A percentile compares a stretch with the other conserved stretches of the same genome.
These are phyloP conservation scores for Lactarius sanguifluus DNA, from an alignment of 768 basidiomycete genomes.

Conservation along the genomic window DNA sequence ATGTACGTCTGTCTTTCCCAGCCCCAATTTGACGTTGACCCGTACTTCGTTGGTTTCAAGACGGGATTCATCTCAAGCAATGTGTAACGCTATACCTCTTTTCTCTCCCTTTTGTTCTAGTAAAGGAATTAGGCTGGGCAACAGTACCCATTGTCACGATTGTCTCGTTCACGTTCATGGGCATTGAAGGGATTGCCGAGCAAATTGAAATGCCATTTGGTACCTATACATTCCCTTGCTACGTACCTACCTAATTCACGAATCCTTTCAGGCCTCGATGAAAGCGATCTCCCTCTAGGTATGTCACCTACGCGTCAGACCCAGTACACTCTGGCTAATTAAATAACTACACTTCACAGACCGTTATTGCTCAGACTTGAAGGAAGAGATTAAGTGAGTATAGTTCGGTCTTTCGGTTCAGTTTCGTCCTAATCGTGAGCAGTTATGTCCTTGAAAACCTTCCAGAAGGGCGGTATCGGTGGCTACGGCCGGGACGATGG, in stretches of 20 bases:
- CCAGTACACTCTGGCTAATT: neutral
- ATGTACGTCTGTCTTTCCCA: constrained; percentile 44
- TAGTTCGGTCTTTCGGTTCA: constrained; percentile 5
- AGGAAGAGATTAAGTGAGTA: constrained; percentile 78
- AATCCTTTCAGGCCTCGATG: constrained; percentile 39
- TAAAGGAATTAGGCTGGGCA: constrained; percentile 78
- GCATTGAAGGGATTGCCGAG: constrained; percentile 94
- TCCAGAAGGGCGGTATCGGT: constrained; percentile 77
- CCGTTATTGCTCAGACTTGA: constrained; percentile 82
- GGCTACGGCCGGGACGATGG: constrained; percentile 73
- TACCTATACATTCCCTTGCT: constrained; percentile 34
- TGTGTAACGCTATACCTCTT: constrained; percentile 92
- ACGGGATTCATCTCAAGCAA: constrained; percentile 92
- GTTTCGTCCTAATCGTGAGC: constrained; percentile 19
- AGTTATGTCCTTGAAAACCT: constrained; percentile 71
- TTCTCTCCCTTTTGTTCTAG: constrained; percentile 82
- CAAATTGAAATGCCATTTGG: constrained; percentile 97
- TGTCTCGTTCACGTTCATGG: constrained; percentile 89
- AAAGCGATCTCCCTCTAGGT: constrained; percentile 76
- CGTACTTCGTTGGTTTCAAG: constrained; percentile 38
- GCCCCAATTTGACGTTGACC: constrained; percentile 17
- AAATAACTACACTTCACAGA: constrained; percentile 44
- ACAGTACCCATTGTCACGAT: constrained; percentile 85
- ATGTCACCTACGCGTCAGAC: constrained; percentile 26
- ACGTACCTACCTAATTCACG: constrained; percentile 7